Conservation (phyloP, 371 early-diverging fungal genomes). For the Rhizopus microsporus region DNA sequence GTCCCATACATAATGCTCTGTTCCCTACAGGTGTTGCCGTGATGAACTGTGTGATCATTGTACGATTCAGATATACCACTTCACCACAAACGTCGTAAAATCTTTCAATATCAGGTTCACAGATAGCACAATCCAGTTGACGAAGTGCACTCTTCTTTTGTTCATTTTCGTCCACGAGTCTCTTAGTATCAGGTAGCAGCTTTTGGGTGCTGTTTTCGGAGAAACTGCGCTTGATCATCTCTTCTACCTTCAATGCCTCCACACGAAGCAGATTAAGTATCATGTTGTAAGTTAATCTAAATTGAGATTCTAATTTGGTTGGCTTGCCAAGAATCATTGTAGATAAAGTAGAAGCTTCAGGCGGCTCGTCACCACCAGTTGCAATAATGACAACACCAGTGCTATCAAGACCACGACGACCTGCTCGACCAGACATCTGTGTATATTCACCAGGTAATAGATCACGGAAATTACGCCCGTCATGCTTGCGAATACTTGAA, state of each 20-base stretch:
- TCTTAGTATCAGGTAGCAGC: slow-evolving; percentile 74
- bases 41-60: slow-evolving; percentile 62
- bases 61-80: slow-evolving; percentile 57
- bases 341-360: slow-evolving; percentile 62
- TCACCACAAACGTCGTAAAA: slow-evolving; percentile 71
- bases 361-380: slow-evolving; percentile 67
- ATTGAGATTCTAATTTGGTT: slow-evolving; percentile 95
- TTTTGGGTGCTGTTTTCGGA: slow-evolving; percentile 87
- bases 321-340: slow-evolving; percentile 87
- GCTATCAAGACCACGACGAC: slow-evolving; percentile 95
- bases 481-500: slow-evolving; percentile 91
- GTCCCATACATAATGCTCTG: slow-evolving; percentile 67
- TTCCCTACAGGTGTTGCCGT: slow-evolving; percentile 62
- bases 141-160: slow-evolving; percentile 57
- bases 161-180: slow-evolving; percentile 60
- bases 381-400: slow-evolving; percentile 96
- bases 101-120: slow-evolving; percentile 72
- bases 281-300: slow-evolving; percentile 99
- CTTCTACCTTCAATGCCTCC: slow-evolving; percentile 96
- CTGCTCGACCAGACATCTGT: slow-evolving; percentile 99
- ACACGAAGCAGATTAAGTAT: slow-evolving; percentile 97
- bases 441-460: slow-evolving; percentile 96
- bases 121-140: slow-evolving; percentile 83
- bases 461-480: slow-evolving; percentile 84
- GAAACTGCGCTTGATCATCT: slow-evolving; percentile 98